phyloP scores from a whole-genome alignment of 805 yeast genomes.

The Ogataea nitratoaversa region DNA sequence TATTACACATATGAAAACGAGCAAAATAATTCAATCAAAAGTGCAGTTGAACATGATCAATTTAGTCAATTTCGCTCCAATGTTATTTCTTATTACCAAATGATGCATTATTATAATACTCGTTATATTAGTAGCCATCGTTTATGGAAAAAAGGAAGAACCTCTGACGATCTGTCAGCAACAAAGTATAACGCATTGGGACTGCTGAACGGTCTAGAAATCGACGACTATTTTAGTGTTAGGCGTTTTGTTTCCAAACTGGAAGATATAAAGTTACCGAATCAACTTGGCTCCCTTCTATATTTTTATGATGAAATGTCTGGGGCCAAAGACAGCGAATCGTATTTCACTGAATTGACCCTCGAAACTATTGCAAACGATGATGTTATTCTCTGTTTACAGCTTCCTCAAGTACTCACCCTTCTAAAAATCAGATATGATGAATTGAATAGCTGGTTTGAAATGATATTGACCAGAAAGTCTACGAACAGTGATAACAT shows the following conservation, averaged over 20 bases:
- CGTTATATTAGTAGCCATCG: not conserved
- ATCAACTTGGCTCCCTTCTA: constrained; percentile 16
- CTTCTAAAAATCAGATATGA: constrained; percentile 10
- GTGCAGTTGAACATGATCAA: not conserved
- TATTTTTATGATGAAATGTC: constrained; percentile 10
- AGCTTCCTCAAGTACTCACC: constrained; percentile 10
- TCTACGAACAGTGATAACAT: not conserved
- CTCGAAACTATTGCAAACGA: constrained; percentile 4
- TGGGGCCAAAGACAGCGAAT: not conserved
- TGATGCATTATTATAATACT: constrained; percentile 8
- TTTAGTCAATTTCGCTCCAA: constrained; percentile 4
- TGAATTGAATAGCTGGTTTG: constrained; percentile 15
- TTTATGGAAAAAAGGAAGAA: constrained; percentile 8
- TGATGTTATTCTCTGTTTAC: constrained; percentile 5
- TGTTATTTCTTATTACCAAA: constrained; percentile 7
- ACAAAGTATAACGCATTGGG: constrained; percentile 8
- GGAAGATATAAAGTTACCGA: constrained; percentile 7
- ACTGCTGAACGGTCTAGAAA: constrained; percentile 5
- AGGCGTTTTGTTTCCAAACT: constrained; percentile 8
- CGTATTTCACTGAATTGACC: constrained; percentile 1
- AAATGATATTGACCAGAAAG: constrained; percentile 3
- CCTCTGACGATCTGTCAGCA: constrained; percentile 4
- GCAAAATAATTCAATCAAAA: constrained; percentile 1
- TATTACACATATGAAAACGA: constrained; percentile 4
- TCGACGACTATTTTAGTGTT: constrained; percentile 12